Percentiles rank a stretch among this genome's conserved stretches.
phyloP scores from a whole-genome alignment of 495 filamentous ascomycete genomes.

The Pseudoneurospora amorphoporcata region DNA sequence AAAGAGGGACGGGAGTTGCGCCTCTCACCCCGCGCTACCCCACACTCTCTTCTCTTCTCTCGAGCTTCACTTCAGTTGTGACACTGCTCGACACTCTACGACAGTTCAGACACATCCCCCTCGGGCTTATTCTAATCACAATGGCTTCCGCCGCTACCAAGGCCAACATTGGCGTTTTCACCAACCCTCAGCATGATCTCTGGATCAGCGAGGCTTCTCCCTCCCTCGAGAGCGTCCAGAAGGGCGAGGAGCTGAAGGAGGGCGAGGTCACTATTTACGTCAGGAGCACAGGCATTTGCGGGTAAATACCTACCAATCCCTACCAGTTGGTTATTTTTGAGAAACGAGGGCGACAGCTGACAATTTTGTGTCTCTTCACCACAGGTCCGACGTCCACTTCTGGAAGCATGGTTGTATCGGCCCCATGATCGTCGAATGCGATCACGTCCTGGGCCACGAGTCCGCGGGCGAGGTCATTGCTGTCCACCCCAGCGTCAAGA shows the following conservation, averaged over 20 bases:
- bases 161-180: conserved; percentile 90
- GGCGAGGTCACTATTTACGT: conserved; percentile 79
- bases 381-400: conserved; percentile 87
- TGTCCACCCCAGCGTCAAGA: conserved; percentile 65
- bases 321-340: conserved; percentile 14
- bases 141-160: conserved; percentile 37
- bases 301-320: conserved; percentile 38
- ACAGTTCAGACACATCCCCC: not conserved
- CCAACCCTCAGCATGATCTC: conserved; percentile 81
- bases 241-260: conserved; percentile 55
- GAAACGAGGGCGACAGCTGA: conserved; percentile 9
- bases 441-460: conserved; percentile 89
- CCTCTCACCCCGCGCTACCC: not conserved
- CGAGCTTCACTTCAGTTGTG: conserved; percentile 2
- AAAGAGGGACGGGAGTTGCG: conserved; percentile 1
- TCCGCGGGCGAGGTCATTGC: conserved; percentile 77
- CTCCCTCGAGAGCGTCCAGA: conserved; percentile 61
- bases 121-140: not conserved
- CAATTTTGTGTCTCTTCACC: not conserved
- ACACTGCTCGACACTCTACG: not conserved
- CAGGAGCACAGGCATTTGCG: conserved; percentile 89
- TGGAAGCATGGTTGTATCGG: conserved; percentile 91
- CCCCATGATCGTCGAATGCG: conserved; percentile 79
- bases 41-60: conserved; percentile 1
- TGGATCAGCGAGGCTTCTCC: conserved; percentile 78